Base-by-base conservation (phyloP, 495 filamentous ascomycete genomes). In the Gamarada debralockiae region DNA sequence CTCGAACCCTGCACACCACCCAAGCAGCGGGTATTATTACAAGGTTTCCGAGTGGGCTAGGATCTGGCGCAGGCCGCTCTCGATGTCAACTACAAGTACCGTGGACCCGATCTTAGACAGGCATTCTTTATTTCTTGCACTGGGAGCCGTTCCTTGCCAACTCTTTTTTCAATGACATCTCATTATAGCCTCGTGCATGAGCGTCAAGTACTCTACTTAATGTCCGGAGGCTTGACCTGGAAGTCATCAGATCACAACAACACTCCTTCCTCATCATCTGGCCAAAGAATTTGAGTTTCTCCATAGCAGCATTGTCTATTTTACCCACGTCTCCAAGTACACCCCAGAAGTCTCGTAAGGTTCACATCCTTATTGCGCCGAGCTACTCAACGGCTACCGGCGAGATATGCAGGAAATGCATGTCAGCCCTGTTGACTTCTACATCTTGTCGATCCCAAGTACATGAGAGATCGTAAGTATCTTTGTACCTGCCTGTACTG, bases 81-180 rank as follows among this genome's bases (percentile, higher is more conserved):
- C 48, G n/a, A 56, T 53, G 53, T 20, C 38, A 31, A 53, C 49
- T 50, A 21, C 34, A 56, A 55, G 53, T 56, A 60, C 57, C 53
- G 52, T 47, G 42, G 33, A 48, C 45, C 53, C 53, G 45, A 54
- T 53, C 50, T 33, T 18, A 44, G 41, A 47, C 44, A 54, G 42
- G 40, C 52, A 49, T 53, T 44, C 23, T 52, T 50, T 43, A 49
- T 56, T 50, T 50, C 50, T 52, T 53, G 46, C 50, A 44, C 54
- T 34, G 41, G 39, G 29, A 33, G 27, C 51, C 49, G 18, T 53
- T 39, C 58, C 58, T 49, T 44, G 57, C 53, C 47, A 61, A 56
- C 41, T 61, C 53, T 57, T 15, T 6, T 61, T 57, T 55, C 50
- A 53, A 56, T 55, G 52, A 54, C 58, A 57, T 56, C 53, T 61